Evolutionary conservation across 1,284 basidiomycete genomes (phyloP).

Genomic region (Irpex lacteus): DNA sequence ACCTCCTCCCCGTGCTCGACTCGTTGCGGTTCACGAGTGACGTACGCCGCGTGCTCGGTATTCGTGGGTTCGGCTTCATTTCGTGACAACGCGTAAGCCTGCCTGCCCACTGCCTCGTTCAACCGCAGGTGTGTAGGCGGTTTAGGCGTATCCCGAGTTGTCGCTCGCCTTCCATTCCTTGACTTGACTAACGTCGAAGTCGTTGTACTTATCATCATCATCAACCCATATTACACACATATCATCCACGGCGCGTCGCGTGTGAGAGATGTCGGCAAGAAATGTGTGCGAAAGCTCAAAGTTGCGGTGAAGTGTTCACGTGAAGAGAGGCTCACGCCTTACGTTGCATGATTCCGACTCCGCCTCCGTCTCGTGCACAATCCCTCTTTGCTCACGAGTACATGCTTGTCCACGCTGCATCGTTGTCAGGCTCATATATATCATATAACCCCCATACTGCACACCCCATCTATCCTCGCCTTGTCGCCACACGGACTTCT

Average conservation of each 20-base stretch:
- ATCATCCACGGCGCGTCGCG: neutral
- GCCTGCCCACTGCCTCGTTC: neutral
- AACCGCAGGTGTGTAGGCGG: neutral
- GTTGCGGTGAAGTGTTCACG: too few species aligned
- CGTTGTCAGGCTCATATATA: too few species aligned
- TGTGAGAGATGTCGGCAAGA: too few species aligned
- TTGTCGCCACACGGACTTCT: neutral
- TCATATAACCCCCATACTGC: too few species aligned
- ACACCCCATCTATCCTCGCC: neutral
- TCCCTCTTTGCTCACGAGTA: too few species aligned
- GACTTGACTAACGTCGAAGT: neutral
- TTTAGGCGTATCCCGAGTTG: neutral
- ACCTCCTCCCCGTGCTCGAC: slow-evolving; percentile 93
- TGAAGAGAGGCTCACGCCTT: too few species aligned
- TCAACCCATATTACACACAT: neutral
- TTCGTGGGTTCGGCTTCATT: slow-evolving; percentile 50
- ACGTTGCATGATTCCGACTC: too few species aligned
- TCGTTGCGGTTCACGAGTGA: slow-evolving; percentile 94
- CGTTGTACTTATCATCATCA: slow-evolving; percentile 1
- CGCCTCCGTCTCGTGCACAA: too few species aligned
- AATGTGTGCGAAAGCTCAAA: too few species aligned
- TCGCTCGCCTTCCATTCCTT: neutral
- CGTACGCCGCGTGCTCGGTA: slow-evolving; percentile 89
- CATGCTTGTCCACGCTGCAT: too few species aligned
- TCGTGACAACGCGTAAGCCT: slow-evolving; percentile 27